Evolutionary conservation across 805 yeast genomes (phyloP).

Genomic region (Cyberlindnera maritima): DNA sequence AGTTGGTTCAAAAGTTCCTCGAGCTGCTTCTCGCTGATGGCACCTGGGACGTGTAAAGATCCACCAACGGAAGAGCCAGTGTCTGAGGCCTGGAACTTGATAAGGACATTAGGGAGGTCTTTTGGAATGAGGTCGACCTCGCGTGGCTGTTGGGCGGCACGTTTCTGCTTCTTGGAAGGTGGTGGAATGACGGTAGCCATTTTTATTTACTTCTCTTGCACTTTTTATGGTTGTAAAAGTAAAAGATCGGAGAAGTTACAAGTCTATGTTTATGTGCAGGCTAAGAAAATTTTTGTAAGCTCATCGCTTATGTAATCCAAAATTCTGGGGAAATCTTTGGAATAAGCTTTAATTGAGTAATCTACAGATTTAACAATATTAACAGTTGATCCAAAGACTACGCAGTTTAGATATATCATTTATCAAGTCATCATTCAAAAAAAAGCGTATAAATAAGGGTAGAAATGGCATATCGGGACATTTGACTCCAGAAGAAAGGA

Average conservation of each 20-base stretch:
- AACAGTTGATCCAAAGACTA: no score
- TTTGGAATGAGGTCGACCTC: constrained; percentile 71
- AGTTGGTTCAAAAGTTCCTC: constrained; percentile 85
- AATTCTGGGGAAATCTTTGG: not conserved
- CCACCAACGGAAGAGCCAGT: constrained; percentile 86
- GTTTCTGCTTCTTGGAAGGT: constrained; percentile 83
- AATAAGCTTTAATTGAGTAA: not conserved
- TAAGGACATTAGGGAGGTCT: constrained; percentile 82
- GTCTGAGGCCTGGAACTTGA: constrained; percentile 89
- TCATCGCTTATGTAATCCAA: constrained; percentile 21
- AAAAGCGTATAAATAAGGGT: no score
- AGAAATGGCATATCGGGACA: no score
- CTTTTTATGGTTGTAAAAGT: not conserved
- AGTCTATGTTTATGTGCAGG: not conserved
- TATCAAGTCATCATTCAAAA: no score
- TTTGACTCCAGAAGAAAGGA: not conserved
- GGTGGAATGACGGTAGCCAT: constrained; percentile 97
- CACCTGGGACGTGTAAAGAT: constrained; percentile 88
- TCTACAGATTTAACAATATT: no score
- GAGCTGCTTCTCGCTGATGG: constrained; percentile 76
- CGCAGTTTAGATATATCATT: no score
- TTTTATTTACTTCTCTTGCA: not conserved
- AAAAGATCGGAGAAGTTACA: not conserved
- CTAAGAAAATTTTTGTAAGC: constrained; percentile 16
- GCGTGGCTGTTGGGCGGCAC: constrained; percentile 76